phyloP scores from a whole-genome alignment of 495 filamentous ascomycete species.

The Aspergillus coremiiformis region DNA sequence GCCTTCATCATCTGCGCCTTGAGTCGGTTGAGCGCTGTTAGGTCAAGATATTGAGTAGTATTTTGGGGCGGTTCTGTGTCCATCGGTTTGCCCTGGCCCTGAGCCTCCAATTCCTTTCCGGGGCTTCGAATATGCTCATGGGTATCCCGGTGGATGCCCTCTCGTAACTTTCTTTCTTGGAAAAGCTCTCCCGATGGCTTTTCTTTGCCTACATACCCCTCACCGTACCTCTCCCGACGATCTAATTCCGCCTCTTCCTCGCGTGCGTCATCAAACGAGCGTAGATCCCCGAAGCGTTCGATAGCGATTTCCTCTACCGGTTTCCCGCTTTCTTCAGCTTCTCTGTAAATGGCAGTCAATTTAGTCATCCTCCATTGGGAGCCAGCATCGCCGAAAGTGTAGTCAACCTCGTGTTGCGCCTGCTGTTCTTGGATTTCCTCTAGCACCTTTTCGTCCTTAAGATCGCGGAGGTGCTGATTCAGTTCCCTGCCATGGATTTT shows the following conservation, averaged over 20 bases:
- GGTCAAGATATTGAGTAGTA: slow-evolving; percentile 51
- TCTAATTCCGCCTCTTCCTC: slow-evolving; percentile 95
- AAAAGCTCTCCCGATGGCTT: slow-evolving; percentile 86
- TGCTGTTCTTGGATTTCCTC: slow-evolving; percentile 46
- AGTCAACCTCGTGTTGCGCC: slow-evolving; percentile 59
- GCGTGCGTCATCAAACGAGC: slow-evolving; percentile 84
- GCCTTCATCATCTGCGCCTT: slow-evolving; percentile 93
- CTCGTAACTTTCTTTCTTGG: slow-evolving; percentile 58
- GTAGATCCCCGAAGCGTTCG: slow-evolving; percentile 73
- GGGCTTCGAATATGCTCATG: slow-evolving; percentile 27
- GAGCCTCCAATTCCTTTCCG: slow-evolving; percentile 38
- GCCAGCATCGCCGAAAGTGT: slow-evolving; percentile 84
- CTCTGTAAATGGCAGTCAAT: slow-evolving; percentile 75
- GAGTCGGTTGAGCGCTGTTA: slow-evolving; percentile 77
- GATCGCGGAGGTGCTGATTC: slow-evolving; percentile 62
- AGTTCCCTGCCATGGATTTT: slow-evolving; percentile 77
- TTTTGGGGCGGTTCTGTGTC: slow-evolving; percentile 31
- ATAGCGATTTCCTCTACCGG: slow-evolving; percentile 72
- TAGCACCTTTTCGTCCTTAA: slow-evolving; percentile 48
- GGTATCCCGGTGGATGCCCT: slow-evolving; percentile 32
- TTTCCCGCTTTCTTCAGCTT: slow-evolving; percentile 63
- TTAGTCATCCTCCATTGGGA: slow-evolving; percentile 95
- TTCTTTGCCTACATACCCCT: slow-evolving; percentile 77
- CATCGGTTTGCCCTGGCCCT: slow-evolving; percentile 36
- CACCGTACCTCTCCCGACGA: slow-evolving; percentile 73